Base-by-base conservation (phyloP, 352 stramenopile genomes). In the Phytophthora chlamydospora region DNA sequence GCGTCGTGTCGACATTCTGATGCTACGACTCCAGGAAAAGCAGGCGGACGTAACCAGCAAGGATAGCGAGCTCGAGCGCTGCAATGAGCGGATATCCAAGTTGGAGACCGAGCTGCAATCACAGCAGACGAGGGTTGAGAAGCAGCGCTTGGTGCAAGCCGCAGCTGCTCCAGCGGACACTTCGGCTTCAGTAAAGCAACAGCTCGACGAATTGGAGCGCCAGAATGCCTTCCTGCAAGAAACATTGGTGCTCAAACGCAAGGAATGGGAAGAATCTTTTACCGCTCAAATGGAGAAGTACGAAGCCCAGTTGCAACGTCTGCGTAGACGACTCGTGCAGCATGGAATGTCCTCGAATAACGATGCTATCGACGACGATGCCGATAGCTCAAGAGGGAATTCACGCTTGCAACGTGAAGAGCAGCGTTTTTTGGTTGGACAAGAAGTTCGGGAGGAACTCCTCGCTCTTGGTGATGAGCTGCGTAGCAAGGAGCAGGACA, bases 21-120 rank as follows among this genome's bases (percentile, higher is more conserved):
- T 76, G 38, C 58, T 84, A 39, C 66, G 76, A 0, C 60, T 97
- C 1, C 84, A 93, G 49, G 86, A 95, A 24, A 90, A 88, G 17
- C 76, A 90, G 17, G 17, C 54, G 6, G 82, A 89, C 27, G 36
- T 82, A 7, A 62, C 82, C 3, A 68, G 53, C n/a, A 70, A 75
- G 32, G 70, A 70, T 29, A 69, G 62, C 31, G 77, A 95, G 21
- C 36, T 80, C n/a, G 67, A 83, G 31, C 47, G 67, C 13, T 70
- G 68, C 16, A 71, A 66, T 4, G 46, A 73, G 16, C 69, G 66
- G 4, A 62, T 88, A 21, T 59, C 41, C 12, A 58, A 73, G 6
- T 45, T 76, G 11, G 68, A 89, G 39, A 35, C 66, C 2, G 66
- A 83, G 11, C 43, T 80, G 13, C 60, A 82, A 32, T 45, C 53